Conservation (phyloP, 1,284 basidiomycete species). For the Ceratobasidium theobromae region DNA sequence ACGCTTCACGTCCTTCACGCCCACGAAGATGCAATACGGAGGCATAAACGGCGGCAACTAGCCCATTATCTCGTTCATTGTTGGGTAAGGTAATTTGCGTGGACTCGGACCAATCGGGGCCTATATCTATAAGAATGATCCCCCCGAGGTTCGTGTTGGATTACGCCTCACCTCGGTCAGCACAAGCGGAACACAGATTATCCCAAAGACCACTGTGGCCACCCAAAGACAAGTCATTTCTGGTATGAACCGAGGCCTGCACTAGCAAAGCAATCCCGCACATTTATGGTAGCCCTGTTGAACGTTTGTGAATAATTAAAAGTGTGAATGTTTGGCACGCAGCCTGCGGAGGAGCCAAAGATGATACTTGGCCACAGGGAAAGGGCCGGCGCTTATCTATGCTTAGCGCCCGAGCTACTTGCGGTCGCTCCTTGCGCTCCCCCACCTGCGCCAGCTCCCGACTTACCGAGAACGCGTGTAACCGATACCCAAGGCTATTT, state of each 20-base stretch:
- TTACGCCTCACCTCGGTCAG: slow-evolving; percentile 19
- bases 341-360: too few relatives aligned
- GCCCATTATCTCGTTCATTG: background rate
- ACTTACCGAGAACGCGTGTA: too few relatives aligned
- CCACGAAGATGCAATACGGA: slow-evolving; percentile 83
- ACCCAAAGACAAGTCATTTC: background rate
- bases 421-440: too few relatives aligned
- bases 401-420: too few relatives aligned
- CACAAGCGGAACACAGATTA: slow-evolving; percentile 9
- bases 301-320: too few relatives aligned
- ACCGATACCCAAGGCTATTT: too few relatives aligned
- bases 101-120: slow-evolving; percentile 17
- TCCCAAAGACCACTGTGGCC: background rate
- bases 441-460: too few relatives aligned
- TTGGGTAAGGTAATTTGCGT: background rate
- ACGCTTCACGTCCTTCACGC: slow-evolving; percentile 47
- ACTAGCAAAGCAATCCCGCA: slow-evolving; percentile 12
- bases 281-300: slow-evolving; percentile 1
- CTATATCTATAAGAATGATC: background rate
- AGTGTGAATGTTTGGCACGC: too few relatives aligned
- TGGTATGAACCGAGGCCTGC: background rate
- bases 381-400: too few relatives aligned
- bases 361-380: too few relatives aligned
- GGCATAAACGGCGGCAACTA: slow-evolving; percentile 54
- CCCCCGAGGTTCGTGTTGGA: background rate